phyloP scores from a whole-genome alignment of 179 eudicot species.

The Monotropa hypopitys region DNA sequence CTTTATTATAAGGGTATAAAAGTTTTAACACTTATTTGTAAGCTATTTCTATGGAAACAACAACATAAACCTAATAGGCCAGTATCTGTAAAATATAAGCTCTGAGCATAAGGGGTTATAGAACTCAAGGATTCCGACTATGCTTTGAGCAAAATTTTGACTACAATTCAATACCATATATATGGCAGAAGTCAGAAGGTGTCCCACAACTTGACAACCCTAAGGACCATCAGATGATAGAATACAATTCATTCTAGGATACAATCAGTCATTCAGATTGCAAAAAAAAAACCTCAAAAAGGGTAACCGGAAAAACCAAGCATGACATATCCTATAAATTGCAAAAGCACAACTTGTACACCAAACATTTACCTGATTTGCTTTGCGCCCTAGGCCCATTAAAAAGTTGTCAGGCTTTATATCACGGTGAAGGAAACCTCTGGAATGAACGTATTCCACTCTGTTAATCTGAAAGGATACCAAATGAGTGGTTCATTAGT shows the following conservation, averaged over 20 bases:
- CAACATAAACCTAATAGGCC: not conserved
- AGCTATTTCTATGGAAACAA: not conserved
- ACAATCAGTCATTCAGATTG: not conserved
- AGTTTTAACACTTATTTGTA: not conserved
- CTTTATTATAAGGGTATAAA: too few species aligned
- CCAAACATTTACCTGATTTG: constrained; percentile 61
- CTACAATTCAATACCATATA: not conserved
- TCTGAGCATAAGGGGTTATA: not conserved
- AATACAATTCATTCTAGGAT: not conserved
- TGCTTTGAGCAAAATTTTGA: not conserved
- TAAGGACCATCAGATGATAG: not conserved
- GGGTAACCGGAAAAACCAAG: not conserved
- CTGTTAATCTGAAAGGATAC: constrained; percentile 50
- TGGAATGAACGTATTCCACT: constrained; percentile 89
- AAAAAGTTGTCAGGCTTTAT: constrained; percentile 94
- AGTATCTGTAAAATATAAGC: not conserved
- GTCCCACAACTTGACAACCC: not conserved
- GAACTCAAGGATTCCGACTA: not conserved
- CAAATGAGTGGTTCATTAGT: constrained; percentile 3
- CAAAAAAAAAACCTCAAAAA: not conserved
- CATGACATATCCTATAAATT: not conserved
- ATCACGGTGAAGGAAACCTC: constrained; percentile 97
- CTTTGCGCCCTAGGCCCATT: constrained; percentile 98
- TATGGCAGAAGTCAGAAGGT: not conserved
- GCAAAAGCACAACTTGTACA: not conserved